phyloP scores from a whole-genome alignment of 257 asterid genomes.

The Solanum clarkiae region DNA sequence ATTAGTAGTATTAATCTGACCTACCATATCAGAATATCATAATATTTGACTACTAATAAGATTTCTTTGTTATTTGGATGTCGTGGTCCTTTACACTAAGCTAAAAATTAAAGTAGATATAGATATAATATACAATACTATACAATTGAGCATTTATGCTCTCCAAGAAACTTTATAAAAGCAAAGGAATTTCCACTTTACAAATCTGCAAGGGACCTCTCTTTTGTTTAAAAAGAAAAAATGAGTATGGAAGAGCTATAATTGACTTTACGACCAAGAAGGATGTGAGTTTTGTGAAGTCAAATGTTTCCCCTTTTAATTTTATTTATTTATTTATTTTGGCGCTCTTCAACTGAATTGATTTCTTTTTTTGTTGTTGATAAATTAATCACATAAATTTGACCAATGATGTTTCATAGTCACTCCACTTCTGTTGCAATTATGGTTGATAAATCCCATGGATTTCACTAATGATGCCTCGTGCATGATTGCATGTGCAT shows the following conservation, averaged over 20 bases:
- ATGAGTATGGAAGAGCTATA: not conserved
- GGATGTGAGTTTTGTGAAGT: not conserved
- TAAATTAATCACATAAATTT: not conserved
- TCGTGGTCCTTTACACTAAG: not conserved
- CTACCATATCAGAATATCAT: not conserved
- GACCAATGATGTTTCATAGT: not conserved
- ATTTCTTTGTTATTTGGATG: not conserved
- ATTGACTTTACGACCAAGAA: not conserved
- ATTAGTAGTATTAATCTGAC: not conserved
- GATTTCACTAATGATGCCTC: not conserved
- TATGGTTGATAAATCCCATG: not conserved
- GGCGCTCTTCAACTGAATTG: not conserved
- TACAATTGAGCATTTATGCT: slow-evolving; percentile 16
- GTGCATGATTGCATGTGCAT: slow-evolving; percentile 10
- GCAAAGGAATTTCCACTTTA: slow-evolving; percentile 28
- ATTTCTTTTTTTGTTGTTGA: not conserved
- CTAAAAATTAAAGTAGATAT: not conserved
- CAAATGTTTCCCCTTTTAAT: not conserved
- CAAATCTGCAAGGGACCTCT: slow-evolving; percentile 29
- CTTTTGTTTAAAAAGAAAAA: not conserved
- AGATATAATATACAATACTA: not conserved
- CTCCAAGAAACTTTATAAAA: slow-evolving; percentile 23
- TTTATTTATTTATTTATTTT: no score
- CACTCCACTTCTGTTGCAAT: not conserved
- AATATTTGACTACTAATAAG: not conserved